Base-by-base conservation (phyloP, 352 stramenopile genomes). In the Pythium insidiosum region DNA sequence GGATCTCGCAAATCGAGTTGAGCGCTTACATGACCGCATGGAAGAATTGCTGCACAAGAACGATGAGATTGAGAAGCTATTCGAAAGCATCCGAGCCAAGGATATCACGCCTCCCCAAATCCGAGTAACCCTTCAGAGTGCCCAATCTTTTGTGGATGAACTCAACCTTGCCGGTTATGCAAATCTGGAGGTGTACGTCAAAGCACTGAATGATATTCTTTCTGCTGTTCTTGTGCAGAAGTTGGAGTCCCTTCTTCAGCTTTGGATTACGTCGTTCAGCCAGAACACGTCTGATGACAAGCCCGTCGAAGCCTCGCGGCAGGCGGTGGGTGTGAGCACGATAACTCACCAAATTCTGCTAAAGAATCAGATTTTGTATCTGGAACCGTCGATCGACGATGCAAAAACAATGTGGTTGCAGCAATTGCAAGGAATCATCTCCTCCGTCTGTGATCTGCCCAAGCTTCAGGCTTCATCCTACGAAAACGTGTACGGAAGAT, bases 21-120 rank as follows among this genome's bases (percentile, higher is more conserved):
- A 97, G 43, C 84, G 79, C 26, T 82, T 99, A 34, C 96, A 99
- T 50, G 96, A 99, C 49, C 97, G 98, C 50, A 92, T 99, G 11
- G 94, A 99, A 51, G 94, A 98, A 22, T 68, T 99, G 20, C 57
- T 96, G 22, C 59, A 86, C 45, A 97, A 97, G 46, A 95, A 90
- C 26, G 77, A 77, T 40, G 88, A 94, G 13, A 93, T 99, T 43
- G 84, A 99, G 35, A 66, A 83, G 42, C 66, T 92, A 15, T 64
- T 99, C n/a, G 66, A 88, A 53, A 66, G 48, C 13, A 56, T 97
- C 56, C 74, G 71, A 5, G 73, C 36, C 37, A 61, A 69, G n/a
- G 73, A 88, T n/a, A 73, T 83, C 9, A 66, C 80, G 24, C 50
- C 58, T 21, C 44, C 44, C 20, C 56, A 74, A 23, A 70, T 81